Conservation (phyloP, 345 rosid genomes). For the Pugionium dolabratum region DNA sequence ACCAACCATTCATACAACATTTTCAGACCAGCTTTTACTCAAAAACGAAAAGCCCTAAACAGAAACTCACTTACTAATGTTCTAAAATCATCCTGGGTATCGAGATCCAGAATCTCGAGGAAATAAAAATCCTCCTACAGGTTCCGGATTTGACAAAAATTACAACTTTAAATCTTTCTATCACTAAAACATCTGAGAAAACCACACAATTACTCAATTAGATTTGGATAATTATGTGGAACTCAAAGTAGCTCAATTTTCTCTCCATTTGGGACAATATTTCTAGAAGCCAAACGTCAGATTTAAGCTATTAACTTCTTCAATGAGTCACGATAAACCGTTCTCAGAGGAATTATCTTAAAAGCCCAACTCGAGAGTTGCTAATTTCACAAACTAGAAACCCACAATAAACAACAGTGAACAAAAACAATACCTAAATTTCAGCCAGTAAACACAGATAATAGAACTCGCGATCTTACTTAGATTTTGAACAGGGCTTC, state of each 20-base stretch:
- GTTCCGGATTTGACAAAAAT: not conserved
- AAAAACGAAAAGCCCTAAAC: not conserved
- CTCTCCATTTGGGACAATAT: constrained; percentile 25
- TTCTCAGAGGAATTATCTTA: constrained; percentile 7
- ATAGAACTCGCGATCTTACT: constrained; percentile 49
- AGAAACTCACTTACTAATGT: constrained; percentile 5
- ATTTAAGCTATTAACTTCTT: constrained; percentile 33
- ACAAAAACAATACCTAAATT: constrained; percentile 28
- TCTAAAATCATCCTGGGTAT: constrained; percentile 1
- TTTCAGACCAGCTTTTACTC: constrained; percentile 11
- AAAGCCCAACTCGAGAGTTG: constrained; percentile 2
- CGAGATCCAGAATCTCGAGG: constrained; percentile 24
- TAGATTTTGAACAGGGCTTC: constrained; percentile 50
- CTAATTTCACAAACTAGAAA: constrained; percentile 23
- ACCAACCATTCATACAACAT: constrained; percentile 33
- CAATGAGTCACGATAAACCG: constrained; percentile 13
- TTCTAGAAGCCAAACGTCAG: constrained; percentile 35
- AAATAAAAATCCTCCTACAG: not conserved
- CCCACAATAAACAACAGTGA: constrained; percentile 25
- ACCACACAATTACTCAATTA: constrained; percentile 19
- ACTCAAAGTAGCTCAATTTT: constrained; percentile 27
- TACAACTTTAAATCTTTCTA: constrained; percentile 24
- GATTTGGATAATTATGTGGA: constrained; percentile 24
- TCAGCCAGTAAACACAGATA: constrained; percentile 13
- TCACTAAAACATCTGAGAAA: constrained; percentile 5